Percentiles rank a stretch among this genome's conserved stretches.
phyloP scores from a whole-genome alignment of 2,329 filamentous ascomycete species.

The Fusarium sp. region DNA sequence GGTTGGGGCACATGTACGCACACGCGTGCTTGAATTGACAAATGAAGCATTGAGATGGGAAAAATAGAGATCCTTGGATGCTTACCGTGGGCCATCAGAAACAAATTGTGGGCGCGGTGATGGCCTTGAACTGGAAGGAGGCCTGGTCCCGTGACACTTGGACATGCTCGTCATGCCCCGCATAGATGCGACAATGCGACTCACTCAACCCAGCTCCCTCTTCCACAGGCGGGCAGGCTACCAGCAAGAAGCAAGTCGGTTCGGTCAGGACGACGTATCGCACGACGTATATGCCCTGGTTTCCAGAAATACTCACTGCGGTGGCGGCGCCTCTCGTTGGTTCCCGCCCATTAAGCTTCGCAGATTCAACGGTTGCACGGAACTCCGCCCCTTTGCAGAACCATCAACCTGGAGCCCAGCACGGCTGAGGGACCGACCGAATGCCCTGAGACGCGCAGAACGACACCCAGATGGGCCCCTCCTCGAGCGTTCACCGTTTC shows the following conservation, averaged over 20 bases:
- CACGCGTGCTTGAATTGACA: not conserved
- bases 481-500: conserved; percentile 3
- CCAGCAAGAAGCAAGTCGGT: not conserved
- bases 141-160: conserved; percentile 14
- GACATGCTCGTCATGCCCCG: conserved; percentile 17
- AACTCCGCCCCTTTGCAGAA: conserved; percentile 3
- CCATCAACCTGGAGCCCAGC: conserved; percentile 12
- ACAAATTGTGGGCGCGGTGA: conserved; percentile 34
- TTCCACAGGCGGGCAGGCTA: not conserved
- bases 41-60: not conserved
- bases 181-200: conserved; percentile 6
- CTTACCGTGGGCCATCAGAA: conserved; percentile 13
- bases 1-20: not conserved
- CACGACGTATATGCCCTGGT: not conserved
- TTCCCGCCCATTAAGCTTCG: conserved; percentile 4
- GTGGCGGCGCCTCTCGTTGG: conserved; percentile 27
- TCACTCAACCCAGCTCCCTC: conserved; percentile 13
- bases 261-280: conserved; percentile 12
- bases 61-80: not conserved
- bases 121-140: conserved; percentile 15
- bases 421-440: conserved; percentile 16
- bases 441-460: conserved; percentile 15
- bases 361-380: conserved; percentile 13
- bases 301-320: conserved; percentile 3
- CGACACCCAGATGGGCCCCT: conserved; percentile 4